phyloP scores from a whole-genome alignment of 2,329 filamentous ascomycete species.

The Ophiostoma perfectum region DNA sequence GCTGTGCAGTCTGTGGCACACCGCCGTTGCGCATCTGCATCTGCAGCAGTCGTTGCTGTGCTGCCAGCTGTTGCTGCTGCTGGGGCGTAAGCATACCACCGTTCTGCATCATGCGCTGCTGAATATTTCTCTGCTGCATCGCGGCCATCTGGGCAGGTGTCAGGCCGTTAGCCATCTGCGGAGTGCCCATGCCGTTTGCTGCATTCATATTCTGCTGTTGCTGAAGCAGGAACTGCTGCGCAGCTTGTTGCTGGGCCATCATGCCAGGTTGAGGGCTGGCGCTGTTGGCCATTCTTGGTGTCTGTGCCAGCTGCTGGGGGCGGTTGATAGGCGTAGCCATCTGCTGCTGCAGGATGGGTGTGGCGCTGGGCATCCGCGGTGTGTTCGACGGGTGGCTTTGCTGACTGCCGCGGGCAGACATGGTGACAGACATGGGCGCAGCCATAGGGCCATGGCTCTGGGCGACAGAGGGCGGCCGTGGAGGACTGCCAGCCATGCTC shows the following conservation, averaged over 20 bases:
- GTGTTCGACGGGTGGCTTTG: slow-evolving; percentile 61
- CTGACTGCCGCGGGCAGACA: slow-evolving; percentile 60
- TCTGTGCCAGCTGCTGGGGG: slow-evolving; percentile 44
- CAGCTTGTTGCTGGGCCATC: background rate
- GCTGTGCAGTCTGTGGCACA: slow-evolving; percentile 17
- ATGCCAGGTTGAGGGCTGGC: slow-evolving; percentile 56
- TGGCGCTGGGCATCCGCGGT: slow-evolving; percentile 56
- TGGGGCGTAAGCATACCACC: slow-evolving; percentile 3
- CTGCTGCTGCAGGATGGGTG: slow-evolving; percentile 51
- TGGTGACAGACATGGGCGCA: slow-evolving; percentile 55
- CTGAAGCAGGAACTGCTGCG: slow-evolving; percentile 48
- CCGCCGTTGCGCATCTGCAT: slow-evolving; percentile 17
- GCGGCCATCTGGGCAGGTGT: background rate
- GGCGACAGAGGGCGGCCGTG: slow-evolving; percentile 60
- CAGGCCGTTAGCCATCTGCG: slow-evolving; percentile 13
- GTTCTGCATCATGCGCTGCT: slow-evolving; percentile 36
- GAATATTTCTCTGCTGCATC: slow-evolving; percentile 1
- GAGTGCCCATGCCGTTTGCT: slow-evolving; percentile 6
- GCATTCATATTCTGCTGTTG: slow-evolving; percentile 36
- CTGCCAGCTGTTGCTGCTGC: slow-evolving; percentile 2
- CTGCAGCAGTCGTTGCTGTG: slow-evolving; percentile 15
- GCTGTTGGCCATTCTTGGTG: slow-evolving; percentile 48
- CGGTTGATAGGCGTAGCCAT: slow-evolving; percentile 52
- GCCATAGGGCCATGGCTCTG: slow-evolving; percentile 54
- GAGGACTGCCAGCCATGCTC: slow-evolving; percentile 62